phyloP scores from a whole-genome alignment of 306 rosid species.

The Vigna hirtella region DNA sequence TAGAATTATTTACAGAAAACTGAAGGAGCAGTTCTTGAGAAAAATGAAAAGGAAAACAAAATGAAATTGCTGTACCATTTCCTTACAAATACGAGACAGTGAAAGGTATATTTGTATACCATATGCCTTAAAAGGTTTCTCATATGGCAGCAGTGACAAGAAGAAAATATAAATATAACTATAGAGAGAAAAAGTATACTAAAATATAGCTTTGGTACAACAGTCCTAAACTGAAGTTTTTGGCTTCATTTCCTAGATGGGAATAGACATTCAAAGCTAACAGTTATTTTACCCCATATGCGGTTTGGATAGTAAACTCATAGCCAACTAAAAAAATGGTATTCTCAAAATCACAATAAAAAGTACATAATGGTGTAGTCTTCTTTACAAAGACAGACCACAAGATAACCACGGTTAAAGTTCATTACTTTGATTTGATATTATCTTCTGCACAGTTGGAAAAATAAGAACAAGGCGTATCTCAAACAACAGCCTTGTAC shows the following conservation, averaged over 20 bases:
- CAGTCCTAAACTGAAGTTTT: conserved; percentile 9
- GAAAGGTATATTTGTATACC: not conserved
- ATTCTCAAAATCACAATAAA: not conserved
- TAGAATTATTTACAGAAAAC: conserved; percentile 26
- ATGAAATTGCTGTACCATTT: not conserved
- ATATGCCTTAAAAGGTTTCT: not conserved
- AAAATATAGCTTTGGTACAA: conserved; percentile 7
- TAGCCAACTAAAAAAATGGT: not conserved
- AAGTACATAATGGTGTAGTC: not conserved
- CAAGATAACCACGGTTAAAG: not conserved
- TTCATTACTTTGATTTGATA: not conserved
- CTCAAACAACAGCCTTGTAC: not conserved
- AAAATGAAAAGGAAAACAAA: not conserved
- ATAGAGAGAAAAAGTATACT: not conserved
- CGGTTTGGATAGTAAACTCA: not conserved
- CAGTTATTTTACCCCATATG: not conserved
- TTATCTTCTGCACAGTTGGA: not conserved
- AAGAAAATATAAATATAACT: not conserved
- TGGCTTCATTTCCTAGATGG: conserved; percentile 6
- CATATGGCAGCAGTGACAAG: not conserved
- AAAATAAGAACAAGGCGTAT: not conserved
- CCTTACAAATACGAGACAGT: not conserved
- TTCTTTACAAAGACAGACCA: not conserved
- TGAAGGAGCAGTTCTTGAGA: not conserved
- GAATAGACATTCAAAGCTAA: conserved; percentile 16